Evolutionary conservation across 345 rosid genomes (phyloP), one percentile per base, ranked within the genome.

Genomic region (Salix arbutifolia): DNA sequence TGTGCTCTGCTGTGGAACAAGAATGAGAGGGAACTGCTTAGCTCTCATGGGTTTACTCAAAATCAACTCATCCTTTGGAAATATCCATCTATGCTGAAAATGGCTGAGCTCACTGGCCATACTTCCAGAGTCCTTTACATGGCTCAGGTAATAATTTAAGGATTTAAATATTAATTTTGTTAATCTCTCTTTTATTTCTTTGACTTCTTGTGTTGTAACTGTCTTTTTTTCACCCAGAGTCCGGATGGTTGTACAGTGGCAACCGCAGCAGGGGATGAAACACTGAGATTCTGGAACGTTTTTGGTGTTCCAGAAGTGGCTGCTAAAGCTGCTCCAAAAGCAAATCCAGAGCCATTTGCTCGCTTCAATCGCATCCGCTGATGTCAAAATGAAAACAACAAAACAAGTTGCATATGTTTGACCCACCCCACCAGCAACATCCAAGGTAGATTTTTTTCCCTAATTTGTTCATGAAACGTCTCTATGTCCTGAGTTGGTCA

Each of bases 201-300:
- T 19, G 23, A 17, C 61, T 26, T 69, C 60, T 9, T 44, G 26
- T 26, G 17, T 9, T 42, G 8, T 56, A 28, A 30, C 12, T 21
- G 68, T 9, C 35, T 1, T 16, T 14, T 64, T 30, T 33, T 26
- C 10, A 5, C 18, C n/a, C 81, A 87, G 88, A 89, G 95, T 69
- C 95, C 95, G 11, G 92, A 91, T 87, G 90, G 95, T 50, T 86
- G 85, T 78, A 87, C 92, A 1, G 94, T 90, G 11, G 96, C 96
- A 31, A 81, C 96, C 19, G 96, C 94, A n/a, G 93, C 93, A 44
- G 91, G 87, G 52, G 94, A 91, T 26, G 96, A 91, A 70, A 91
- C 94, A 4, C 68, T 90, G 26, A 81, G 91, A 65, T 86, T 91
- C 52, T 91, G 94, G 96, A 91, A 90, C 74, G 92, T 91, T 11